These are phyloP conservation scores for Suillus brevipes DNA, from an alignment of 768 basidiomycete genomes.

Conservation along the genomic window DNA sequence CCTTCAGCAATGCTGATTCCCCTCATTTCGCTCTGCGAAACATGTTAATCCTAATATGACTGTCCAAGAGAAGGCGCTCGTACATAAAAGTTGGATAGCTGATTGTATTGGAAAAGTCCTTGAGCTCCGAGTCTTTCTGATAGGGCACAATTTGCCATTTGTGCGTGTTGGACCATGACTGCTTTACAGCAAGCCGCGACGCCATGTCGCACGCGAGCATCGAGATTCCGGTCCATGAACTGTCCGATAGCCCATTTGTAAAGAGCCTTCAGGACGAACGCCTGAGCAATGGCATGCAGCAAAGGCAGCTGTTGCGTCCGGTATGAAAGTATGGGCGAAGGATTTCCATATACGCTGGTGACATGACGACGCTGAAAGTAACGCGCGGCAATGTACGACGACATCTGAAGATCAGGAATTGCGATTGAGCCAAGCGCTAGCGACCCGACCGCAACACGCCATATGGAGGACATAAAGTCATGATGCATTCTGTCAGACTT, in stretches of 20 bases:
- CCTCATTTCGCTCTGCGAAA: slow-evolving; percentile 36
- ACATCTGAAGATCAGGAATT: slow-evolving; percentile 26
- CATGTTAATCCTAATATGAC: not conserved
- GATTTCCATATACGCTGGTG: slow-evolving; percentile 10
- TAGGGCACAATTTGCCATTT: slow-evolving; percentile 21
- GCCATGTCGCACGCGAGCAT: slow-evolving; percentile 24
- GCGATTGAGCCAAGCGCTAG: slow-evolving; percentile 27
- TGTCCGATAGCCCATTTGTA: slow-evolving; percentile 19
- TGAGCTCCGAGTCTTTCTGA: slow-evolving; percentile 45
- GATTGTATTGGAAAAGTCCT: slow-evolving; percentile 41
- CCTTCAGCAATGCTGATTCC: slow-evolving; percentile 47
- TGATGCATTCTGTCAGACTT: slow-evolving; percentile 18
- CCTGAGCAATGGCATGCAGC: slow-evolving; percentile 35
- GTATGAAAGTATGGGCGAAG: slow-evolving; percentile 37
- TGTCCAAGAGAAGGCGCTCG: slow-evolving; percentile 7
- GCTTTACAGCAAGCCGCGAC: slow-evolving; percentile 36
- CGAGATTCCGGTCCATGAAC: slow-evolving; percentile 29
- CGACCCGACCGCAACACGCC: slow-evolving; percentile 35
- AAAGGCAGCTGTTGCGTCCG: slow-evolving; percentile 44
- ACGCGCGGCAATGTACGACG: slow-evolving; percentile 26
- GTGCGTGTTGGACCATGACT: slow-evolving; percentile 24
- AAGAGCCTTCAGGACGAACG: slow-evolving; percentile 38
- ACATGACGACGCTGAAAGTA: slow-evolving; percentile 33
- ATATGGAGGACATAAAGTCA: slow-evolving; percentile 30
- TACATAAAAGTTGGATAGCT: slow-evolving; percentile 35